Percentiles rank a stretch among this genome's conserved stretches.
Evolutionary conservation across 352 stramenopile species (phyloP).

Genomic region (Phytophthora ohioensis): DNA sequence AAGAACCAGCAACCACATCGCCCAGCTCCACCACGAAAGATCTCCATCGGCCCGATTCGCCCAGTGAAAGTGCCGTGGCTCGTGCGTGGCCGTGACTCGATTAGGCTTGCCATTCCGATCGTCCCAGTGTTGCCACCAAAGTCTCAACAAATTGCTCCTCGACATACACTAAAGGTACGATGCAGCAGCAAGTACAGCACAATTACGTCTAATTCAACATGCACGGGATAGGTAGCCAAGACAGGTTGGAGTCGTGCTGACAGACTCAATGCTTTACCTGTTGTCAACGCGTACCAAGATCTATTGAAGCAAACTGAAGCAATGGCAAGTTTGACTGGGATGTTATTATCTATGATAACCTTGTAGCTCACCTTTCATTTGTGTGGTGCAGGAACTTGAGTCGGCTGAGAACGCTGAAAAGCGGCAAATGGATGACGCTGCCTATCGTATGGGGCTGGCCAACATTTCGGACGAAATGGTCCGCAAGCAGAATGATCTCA

Average conservation of each 20-base stretch:
- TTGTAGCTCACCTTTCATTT: conserved; percentile 3
- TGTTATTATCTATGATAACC: neutral
- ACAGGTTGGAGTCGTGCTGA: conserved; percentile 16
- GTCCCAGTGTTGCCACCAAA: conserved; percentile 2
- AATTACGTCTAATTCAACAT: neutral
- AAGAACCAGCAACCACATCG: conserved; percentile 13
- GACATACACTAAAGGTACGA: conserved; percentile 25
- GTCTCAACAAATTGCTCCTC: conserved; percentile 9
- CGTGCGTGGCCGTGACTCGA: conserved; percentile 2
- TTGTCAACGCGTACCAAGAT: conserved; percentile 60
- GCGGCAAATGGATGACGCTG: conserved; percentile 48
- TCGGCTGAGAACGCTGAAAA: conserved; percentile 41
- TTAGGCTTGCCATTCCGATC: conserved; percentile 14
- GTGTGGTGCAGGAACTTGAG: conserved; percentile 32
- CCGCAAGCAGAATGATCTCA: conserved; percentile 56
- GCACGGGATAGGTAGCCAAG: conserved; percentile 26
- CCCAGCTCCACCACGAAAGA: conserved; percentile 25
- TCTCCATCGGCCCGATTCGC: conserved; percentile 31
- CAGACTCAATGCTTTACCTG: conserved; percentile 48
- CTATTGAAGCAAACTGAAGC: conserved; percentile 55
- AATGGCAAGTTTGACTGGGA: conserved; percentile 42
- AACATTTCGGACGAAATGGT: conserved; percentile 69
- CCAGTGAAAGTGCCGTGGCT: conserved; percentile 35
- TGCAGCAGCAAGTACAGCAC: neutral
- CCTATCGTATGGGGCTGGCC: conserved; percentile 60